Base-by-base conservation (phyloP, 768 basidiomycete genomes). In the Agaricus subrufescens region DNA sequence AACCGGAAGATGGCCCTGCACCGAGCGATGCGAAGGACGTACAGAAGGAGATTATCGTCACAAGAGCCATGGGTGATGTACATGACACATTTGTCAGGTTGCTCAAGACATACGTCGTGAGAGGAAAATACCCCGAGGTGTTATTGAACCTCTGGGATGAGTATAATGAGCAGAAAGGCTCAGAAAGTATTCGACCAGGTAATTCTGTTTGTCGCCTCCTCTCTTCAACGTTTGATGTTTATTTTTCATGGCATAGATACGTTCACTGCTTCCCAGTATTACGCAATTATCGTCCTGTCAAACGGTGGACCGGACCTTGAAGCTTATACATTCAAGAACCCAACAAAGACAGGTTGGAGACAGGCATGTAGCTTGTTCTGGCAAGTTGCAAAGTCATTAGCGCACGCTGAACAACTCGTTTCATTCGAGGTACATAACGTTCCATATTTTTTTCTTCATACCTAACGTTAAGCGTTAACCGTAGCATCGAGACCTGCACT, bases 401-500 rank as follows among this genome's bases (percentile, higher is more conserved):
- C 83, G 0, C 78, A 82, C 44, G 97, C 93, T 1, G 97, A 99
- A 66, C 77, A 81, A 37, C 71, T 87, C 48, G 84, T 87, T 12
- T 77, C 82, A 11, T 98, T 99, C 56, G 97, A 99, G 83, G 96
- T 97, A 60, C 54, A 81, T 62, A 43, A 40, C 2, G 38, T 49
- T 4, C 8, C 34, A 19, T n/a, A 11, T 47, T 25, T 15, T 44
- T 29, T 58, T 19, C 25, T 34, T 50, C 6, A 37, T 19, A 23
- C 34, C 27, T 23, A 40, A 23, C 14, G 52, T 57, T 50, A 50
- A 19, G 40, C n/a, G 34, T n/a, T 10, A n/a, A 30, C 27, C 3
- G n/a, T 51, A 99, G 96, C 97, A 99, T 71, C 93, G 97, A 31
- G 97, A 99, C 69, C 82, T 99, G n/a, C 97, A 99, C 64, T 93